Percentiles rank a stretch among this genome's conserved stretches.
phyloP scores from a whole-genome alignment of 805 yeast genomes.

The Saccharomycopsis fibuligera region DNA sequence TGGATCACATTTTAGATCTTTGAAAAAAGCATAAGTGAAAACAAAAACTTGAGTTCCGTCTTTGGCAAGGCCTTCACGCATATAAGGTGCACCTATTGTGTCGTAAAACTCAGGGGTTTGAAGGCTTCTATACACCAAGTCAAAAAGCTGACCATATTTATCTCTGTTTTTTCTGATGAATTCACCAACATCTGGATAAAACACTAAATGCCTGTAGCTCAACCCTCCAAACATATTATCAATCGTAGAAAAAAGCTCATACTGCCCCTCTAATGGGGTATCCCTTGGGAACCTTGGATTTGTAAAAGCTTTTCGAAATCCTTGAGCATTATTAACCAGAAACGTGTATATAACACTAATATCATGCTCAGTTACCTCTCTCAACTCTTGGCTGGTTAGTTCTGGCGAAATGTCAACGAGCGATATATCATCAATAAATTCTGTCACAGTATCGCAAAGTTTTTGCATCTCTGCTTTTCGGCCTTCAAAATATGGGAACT shows the following conservation, averaged over 20 bases:
- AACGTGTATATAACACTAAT: slow-evolving; percentile 12
- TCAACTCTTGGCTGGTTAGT: slow-evolving; percentile 22
- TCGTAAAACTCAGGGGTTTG: slow-evolving; percentile 37
- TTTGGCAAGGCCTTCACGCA: slow-evolving; percentile 58
- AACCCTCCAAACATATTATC: slow-evolving; percentile 1
- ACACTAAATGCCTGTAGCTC: slow-evolving; percentile 55
- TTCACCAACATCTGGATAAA: slow-evolving; percentile 51
- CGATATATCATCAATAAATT: background rate
- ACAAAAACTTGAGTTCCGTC: slow-evolving; percentile 72
- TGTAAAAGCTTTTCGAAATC: slow-evolving; percentile 26
- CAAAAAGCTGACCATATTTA: slow-evolving; percentile 49
- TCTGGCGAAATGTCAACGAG: background rate
- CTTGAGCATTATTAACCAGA: slow-evolving; percentile 15
- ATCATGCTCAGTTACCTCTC: slow-evolving; percentile 19
- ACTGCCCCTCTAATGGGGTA: background rate
- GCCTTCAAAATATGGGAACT: slow-evolving; percentile 49
- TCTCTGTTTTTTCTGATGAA: slow-evolving; percentile 44
- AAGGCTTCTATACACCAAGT: slow-evolving; percentile 64
- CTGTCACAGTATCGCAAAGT: slow-evolving; percentile 35
- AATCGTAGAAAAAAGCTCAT: background rate
- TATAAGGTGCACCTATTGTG: slow-evolving; percentile 38
- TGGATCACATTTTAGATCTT: slow-evolving; percentile 55
- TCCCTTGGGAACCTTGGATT: too few relatives aligned
- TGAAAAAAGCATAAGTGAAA: slow-evolving; percentile 43
- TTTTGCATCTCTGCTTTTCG: slow-evolving; percentile 36